phyloP scores from a whole-genome alignment of 2,329 filamentous ascomycete species.

The Fusarium continuum region DNA sequence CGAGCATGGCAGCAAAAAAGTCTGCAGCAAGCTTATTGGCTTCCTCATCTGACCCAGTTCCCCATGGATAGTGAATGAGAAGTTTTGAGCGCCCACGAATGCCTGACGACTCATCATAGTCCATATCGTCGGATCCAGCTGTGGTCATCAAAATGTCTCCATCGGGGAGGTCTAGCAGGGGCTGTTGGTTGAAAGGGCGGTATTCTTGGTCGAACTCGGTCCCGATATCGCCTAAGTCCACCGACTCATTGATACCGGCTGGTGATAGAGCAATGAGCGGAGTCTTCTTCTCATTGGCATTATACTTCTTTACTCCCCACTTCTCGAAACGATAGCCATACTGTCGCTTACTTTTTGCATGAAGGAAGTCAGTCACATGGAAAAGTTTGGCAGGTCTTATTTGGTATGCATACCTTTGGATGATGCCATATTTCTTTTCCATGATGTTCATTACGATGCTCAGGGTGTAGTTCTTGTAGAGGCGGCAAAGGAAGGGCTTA shows the following conservation, averaged over 20 bases:
- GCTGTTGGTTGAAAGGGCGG: neutral
- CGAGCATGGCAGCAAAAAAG: slow-evolving; percentile 40
- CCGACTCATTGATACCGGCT: slow-evolving; percentile 5
- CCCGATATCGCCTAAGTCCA: neutral
- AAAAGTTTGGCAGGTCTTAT: neutral
- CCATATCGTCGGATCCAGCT: slow-evolving; percentile 6
- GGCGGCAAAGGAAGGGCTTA: slow-evolving; percentile 30
- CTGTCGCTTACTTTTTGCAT: slow-evolving; percentile 42
- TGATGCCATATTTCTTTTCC: slow-evolving; percentile 24
- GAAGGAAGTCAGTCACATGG: neutral
- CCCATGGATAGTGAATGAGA: slow-evolving; percentile 28
- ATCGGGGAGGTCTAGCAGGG: neutral
- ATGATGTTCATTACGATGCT: slow-evolving; percentile 34
- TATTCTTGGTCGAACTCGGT: slow-evolving; percentile 1
- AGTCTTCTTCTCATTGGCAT: slow-evolving; percentile 27
- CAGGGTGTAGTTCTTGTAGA: slow-evolving; percentile 37
- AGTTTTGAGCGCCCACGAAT: neutral
- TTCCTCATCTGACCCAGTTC: slow-evolving; percentile 19
- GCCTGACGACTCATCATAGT: neutral
- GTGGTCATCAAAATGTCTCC: neutral
- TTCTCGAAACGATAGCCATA: slow-evolving; percentile 45
- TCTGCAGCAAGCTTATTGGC: slow-evolving; percentile 40
- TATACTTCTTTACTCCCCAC: slow-evolving; percentile 44
- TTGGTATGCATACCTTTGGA: slow-evolving; percentile 32
- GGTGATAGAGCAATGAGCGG: neutral